phyloP scores from a whole-genome alignment of 768 basidiomycete genomes.

The Boletus rubescentipes region DNA sequence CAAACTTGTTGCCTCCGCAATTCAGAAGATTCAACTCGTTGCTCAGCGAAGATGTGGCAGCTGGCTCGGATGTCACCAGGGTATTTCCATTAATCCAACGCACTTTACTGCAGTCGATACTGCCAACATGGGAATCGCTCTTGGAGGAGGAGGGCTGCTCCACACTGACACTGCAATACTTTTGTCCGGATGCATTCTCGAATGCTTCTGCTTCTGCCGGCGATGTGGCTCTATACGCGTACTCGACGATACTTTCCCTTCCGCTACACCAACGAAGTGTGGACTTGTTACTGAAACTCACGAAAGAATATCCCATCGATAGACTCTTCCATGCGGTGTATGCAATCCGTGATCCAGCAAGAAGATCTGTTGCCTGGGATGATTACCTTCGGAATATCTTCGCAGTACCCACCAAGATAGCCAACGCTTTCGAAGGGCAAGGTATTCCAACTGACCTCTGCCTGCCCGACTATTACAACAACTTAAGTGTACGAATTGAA shows the following conservation, averaged over 20 bases:
- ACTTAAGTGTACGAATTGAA: slow-evolving; percentile 54
- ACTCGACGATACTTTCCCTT: slow-evolving; percentile 59
- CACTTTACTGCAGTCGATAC: slow-evolving; percentile 57
- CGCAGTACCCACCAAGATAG: slow-evolving; percentile 72
- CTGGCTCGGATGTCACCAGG: slow-evolving; percentile 29
- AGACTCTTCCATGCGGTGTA: slow-evolving; percentile 58
- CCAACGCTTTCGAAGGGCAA: slow-evolving; percentile 60
- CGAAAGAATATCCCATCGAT: slow-evolving; percentile 65
- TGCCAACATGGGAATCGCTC: slow-evolving; percentile 64
- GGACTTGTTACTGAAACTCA: slow-evolving; percentile 52
- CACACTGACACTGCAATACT: slow-evolving; percentile 61
- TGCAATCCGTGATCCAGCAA: slow-evolving; percentile 21
- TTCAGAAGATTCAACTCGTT: slow-evolving; percentile 45
- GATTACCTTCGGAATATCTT: slow-evolving; percentile 66
- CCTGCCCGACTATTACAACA: slow-evolving; percentile 54
- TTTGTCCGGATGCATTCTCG: slow-evolving; percentile 64
- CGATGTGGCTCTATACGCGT: slow-evolving; percentile 56
- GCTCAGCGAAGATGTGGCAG: slow-evolving; percentile 23
- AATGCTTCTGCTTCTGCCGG: slow-evolving; percentile 51
- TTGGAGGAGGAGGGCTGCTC: slow-evolving; percentile 50
- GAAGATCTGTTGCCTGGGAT: slow-evolving; percentile 60
- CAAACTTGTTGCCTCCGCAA: slow-evolving; percentile 59
- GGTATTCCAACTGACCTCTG: slow-evolving; percentile 50
- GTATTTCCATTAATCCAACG: slow-evolving; percentile 61
- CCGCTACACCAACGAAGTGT: slow-evolving; percentile 51